Evolutionary conservation across 768 basidiomycete species (phyloP), one percentile per base, ranked within the genome.

Genomic region (Leccinum variicolor): DNA sequence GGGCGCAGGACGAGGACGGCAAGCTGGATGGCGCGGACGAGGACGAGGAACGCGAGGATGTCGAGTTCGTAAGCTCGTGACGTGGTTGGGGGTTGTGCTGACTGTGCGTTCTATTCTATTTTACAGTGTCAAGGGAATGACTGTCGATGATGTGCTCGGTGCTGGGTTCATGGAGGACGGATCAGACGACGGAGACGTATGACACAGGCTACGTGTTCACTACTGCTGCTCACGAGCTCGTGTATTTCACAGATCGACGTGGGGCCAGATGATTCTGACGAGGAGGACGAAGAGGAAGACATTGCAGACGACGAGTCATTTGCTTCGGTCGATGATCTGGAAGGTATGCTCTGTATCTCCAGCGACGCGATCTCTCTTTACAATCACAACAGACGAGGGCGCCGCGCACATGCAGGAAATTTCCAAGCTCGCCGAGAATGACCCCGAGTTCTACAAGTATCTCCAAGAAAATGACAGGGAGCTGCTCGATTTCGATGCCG

Each of bases 371-470:
- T 19, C 31, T 9, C 29, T 48, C 46, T 4, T 29, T n/a, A 25
- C 55, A 41, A 62, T 39, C 31, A 41, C 51, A 54, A 28, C 69
- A 87, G 90, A 88, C 53, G 89, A 90, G 55, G 92, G 88, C 23
- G 77, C 78, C 53, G 73, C 78, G 5, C 96, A 98, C 77, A 75
- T 93, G 58, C 73, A 85, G 47, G 90, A 96, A 55, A 81, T 99
- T 14, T 86, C 90, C 39, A 87, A 90, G 68, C 82, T 99, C 34
- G 92, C 92, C 2, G 90, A 96, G 73, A 94, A 93, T 70, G 96
- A 99, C 72, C 96, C 96, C n/a, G 96, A 97, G 68, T 99, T 98
- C 76, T 99, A 85, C 87, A 93, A 95, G 74, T 99, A 95, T 70
- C 80, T 99, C 2, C 89, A 95, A 76, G 92, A 98, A 74, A 94